phyloP scores from a whole-genome alignment of 495 filamentous ascomycete species.

The Aspergillus incahuasiensis region DNA sequence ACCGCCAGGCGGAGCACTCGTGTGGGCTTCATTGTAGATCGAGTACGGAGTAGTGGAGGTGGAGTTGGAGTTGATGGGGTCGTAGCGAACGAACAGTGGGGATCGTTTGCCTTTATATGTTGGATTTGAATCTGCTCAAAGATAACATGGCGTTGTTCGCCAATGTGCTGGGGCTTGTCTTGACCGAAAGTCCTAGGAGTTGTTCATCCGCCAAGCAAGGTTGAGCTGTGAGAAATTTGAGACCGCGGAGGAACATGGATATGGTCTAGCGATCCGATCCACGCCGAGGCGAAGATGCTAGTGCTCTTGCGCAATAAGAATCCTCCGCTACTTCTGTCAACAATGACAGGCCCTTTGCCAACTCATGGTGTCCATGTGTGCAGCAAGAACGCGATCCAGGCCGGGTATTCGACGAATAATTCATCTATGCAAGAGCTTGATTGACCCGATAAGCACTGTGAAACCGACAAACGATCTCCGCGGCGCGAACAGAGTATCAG shows the following conservation, averaged over 20 bases:
- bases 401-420: neutral
- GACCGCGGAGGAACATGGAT: neutral
- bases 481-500: neutral
- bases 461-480: conserved; percentile 5
- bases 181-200: conserved; percentile 8
- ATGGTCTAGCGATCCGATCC: conserved; percentile 4
- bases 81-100: neutral
- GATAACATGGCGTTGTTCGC: no score
- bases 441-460: conserved; percentile 7
- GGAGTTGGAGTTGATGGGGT: neutral
- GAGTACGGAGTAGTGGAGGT: neutral
- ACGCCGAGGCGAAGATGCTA: neutral
- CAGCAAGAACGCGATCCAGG: neutral
- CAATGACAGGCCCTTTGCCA: neutral
- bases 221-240: neutral
- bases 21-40: conserved; percentile 6
- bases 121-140: no score
- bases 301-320: neutral
- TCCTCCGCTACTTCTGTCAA: neutral
- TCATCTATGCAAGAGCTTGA: conserved; percentile 5
- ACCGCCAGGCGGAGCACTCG: conserved; percentile 27
- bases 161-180: neutral
- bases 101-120: conserved; percentile 1
- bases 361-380: neutral
- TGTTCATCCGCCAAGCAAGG: conserved; percentile 6